Base-by-base conservation (phyloP, 108 stramenopile species). In the Cafeteria roenbergensis region DNA sequence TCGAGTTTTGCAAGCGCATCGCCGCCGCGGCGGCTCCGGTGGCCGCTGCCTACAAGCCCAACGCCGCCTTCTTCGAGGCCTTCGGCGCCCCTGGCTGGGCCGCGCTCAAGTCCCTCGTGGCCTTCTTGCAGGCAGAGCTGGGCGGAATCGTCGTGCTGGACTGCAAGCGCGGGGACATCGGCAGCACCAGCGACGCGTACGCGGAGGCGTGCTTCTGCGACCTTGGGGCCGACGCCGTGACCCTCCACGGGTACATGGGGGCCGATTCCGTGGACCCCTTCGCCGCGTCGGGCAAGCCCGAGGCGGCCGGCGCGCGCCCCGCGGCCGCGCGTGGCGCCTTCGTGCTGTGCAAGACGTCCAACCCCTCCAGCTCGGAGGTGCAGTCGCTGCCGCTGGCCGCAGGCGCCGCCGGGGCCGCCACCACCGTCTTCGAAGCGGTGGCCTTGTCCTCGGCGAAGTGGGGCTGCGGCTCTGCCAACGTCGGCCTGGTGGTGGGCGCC, bases 41-140 rank as follows among this genome's bases (percentile, higher is more conserved):
- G 67, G 24, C 89, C 0, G 87, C 89, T 0, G 88, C 86, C 59
- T 98, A 88, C 87, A 98, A 98, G 76, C 97, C 97, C 8, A 98
- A 98, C 70, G 86, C 89, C 38, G 97, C 97, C 2, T 98, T 98
- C 73, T 98, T 98, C 69, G 97, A 98, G 76, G 88, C 90, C 27
- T 69, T 90, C 24, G 96, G 96, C 12, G 65, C 69, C 33, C 75
- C 82, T 32, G 95, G 93, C n/a, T 63, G 70, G 53, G 67, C 61
- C 6, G 88, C 88, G 20, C 70, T 95, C 55, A n/a, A n/a, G n/a
- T n/a, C n/a, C n/a, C n/a, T n/a, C n/a, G n/a, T n/a, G n/a, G n/a
- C n/a, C n/a, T n/a, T n/a, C n/a, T n/a, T n/a, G n/a, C n/a, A n/a
- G n/a, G n/a, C n/a, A n/a, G n/a, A n/a, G n/a, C n/a, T n/a, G n/a